Evolutionary conservation across 75 land plant genomes (phyloP).

Genomic region (Pinus tabuliformis): DNA sequence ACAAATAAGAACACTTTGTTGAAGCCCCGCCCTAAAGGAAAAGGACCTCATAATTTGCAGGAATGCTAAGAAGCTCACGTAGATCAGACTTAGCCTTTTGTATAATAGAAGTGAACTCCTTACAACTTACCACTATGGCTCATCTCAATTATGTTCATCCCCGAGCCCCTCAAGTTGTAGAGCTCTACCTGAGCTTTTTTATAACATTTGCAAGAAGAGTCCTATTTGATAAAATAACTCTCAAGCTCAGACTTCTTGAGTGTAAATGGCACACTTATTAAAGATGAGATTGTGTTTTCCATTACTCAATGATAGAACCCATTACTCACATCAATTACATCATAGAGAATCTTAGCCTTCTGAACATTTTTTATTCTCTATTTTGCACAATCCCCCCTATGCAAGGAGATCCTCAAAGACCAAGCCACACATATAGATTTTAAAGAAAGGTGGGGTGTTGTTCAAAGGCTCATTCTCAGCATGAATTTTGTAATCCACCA

Average conservation of each 20-base stretch:
- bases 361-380: conserved; percentile 79
- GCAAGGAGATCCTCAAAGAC: conserved; percentile 86
- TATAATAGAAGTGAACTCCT: conserved; percentile 47
- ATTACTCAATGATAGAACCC: conserved; percentile 88
- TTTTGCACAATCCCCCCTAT: conserved; percentile 74
- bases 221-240: conserved; percentile 76
- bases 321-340: conserved; percentile 78
- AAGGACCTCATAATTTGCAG: conserved; percentile 59
- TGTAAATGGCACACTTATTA: conserved; percentile 97
- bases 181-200: conserved; percentile 87
- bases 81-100: too few species aligned
- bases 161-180: conserved; percentile 71
- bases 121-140: conserved; percentile 92
- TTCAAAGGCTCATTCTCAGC: conserved; percentile 62
- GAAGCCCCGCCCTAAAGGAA: conserved; percentile 94
- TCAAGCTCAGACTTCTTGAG: conserved; percentile 80
- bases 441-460: conserved; percentile 50
- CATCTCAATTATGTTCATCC: conserved; percentile 97
- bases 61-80: too few species aligned
- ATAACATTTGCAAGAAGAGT: conserved; percentile 82
- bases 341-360: conserved; percentile 80
- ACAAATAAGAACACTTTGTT: conserved; percentile 77
- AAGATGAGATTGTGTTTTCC: conserved; percentile 81
- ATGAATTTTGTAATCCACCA: conserved; percentile 95
- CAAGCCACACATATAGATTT: conserved; percentile 87